Conservation (phyloP, 108 stramenopile genomes). For the Discostella stelligeroides region DNA sequence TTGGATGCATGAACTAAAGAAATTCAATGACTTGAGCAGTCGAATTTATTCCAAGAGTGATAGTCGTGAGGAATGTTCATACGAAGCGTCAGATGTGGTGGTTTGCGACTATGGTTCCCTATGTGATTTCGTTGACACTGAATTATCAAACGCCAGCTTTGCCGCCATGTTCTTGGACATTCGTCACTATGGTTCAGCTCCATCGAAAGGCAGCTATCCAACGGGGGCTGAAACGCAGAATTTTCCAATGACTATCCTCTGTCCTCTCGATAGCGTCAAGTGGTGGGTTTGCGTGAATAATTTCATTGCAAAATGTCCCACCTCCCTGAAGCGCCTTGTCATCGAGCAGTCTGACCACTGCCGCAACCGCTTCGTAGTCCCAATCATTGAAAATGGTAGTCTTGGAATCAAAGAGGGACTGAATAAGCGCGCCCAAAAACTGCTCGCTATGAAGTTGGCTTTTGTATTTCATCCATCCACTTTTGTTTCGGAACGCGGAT, state of each 20-base stretch:
- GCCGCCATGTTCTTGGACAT: conserved; percentile 40
- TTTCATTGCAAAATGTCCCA: conserved; percentile 22
- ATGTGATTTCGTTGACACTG: conserved; percentile 10
- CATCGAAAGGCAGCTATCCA: neutral
- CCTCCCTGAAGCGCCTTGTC: conserved; percentile 24
- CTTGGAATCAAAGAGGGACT: neutral
- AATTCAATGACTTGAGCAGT: conserved; percentile 48
- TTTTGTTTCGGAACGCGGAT: conserved; percentile 29
- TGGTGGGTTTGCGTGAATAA: conserved; percentile 38
- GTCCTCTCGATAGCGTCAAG: conserved; percentile 26
- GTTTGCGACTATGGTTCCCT: conserved; percentile 63
- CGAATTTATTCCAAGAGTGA: neutral
- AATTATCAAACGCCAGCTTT: conserved; percentile 16
- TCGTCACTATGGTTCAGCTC: conserved; percentile 13
- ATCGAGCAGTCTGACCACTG: conserved; percentile 23
- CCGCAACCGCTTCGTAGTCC: conserved; percentile 3
- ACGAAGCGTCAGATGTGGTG: conserved; percentile 46
- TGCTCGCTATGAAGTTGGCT: conserved; percentile 52
- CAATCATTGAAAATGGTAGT: neutral
- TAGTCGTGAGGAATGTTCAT: neutral
- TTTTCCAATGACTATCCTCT: neutral
- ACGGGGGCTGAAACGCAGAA: neutral
- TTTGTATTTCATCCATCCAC: conserved; percentile 33
- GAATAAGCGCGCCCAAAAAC: conserved; percentile 2
- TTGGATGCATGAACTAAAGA: conserved; percentile 68